Conservation (phyloP, 257 asterid species). For the Forsythia suspensa region DNA sequence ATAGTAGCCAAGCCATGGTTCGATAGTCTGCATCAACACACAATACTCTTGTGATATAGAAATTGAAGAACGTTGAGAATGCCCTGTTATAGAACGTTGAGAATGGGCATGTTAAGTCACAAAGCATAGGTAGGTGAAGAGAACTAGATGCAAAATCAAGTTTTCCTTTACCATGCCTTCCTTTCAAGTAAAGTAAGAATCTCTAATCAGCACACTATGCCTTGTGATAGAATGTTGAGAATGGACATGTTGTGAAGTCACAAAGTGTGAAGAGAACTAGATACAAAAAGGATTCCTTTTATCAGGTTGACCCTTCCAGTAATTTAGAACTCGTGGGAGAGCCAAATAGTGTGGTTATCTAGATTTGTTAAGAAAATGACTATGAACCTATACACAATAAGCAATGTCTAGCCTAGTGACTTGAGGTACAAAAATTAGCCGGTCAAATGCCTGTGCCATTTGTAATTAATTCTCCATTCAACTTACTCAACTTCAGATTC, state of each 20-base stretch:
- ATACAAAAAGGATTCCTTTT: no score
- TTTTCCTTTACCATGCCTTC: neutral
- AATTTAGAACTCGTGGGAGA: no score
- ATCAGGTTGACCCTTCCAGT: neutral
- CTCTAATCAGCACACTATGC: neutral
- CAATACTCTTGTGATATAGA: neutral
- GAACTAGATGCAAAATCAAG: neutral
- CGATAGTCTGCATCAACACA: no score
- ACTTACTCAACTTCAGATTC: neutral
- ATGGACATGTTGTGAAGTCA: no score
- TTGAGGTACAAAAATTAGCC: no score
- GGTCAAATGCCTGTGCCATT: no score
- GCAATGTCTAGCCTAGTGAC: no score
- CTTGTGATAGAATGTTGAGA: neutral
- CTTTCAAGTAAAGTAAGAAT: neutral
- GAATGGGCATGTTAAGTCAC: neutral
- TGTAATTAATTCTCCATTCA: neutral
- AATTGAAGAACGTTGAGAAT: neutral
- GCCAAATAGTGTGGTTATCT: no score
- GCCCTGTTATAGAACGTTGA: neutral
- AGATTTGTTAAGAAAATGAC: no score
- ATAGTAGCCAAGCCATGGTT: neutral
- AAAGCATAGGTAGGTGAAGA: neutral
- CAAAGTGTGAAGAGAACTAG: no score
- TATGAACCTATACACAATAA: no score